Conservation (phyloP, 108 stramenopile species). For the Pinguiococcus pyrenoidosus region DNA sequence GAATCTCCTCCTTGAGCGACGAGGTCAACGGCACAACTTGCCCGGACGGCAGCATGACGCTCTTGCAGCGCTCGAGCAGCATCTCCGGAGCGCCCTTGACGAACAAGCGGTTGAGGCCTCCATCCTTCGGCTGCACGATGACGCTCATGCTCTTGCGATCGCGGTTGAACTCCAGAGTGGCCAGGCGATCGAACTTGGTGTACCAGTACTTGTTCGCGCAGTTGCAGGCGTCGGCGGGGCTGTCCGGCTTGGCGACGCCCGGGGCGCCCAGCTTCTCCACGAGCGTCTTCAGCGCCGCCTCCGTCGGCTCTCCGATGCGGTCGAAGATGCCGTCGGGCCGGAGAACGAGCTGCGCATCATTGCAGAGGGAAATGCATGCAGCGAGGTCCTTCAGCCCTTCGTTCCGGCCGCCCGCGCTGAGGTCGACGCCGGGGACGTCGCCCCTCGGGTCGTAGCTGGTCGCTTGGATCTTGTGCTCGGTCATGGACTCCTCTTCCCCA, state of each 20-base stretch:
- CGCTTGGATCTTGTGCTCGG: constrained; percentile 25
- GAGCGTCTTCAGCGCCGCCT: constrained; percentile 80
- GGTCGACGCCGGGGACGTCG: background rate
- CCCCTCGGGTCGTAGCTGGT: constrained; percentile 30
- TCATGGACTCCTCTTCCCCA: constrained; percentile 14
- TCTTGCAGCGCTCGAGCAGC: constrained; percentile 73
- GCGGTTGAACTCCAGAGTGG: constrained; percentile 82
- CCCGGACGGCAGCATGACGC: constrained; percentile 42
- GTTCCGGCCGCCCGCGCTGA: background rate
- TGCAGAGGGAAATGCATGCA: constrained; percentile 19
- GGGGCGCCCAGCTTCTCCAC: constrained; percentile 69
- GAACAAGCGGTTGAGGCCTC: constrained; percentile 54
- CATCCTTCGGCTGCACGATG: constrained; percentile 21
- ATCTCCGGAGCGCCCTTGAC: constrained; percentile 96
- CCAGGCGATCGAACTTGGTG: constrained; percentile 41
- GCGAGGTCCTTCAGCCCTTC: constrained; percentile 32
- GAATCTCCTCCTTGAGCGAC: constrained; percentile 45
- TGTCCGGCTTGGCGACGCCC: constrained; percentile 26
- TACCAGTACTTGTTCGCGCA: constrained; percentile 10
- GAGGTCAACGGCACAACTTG: constrained; percentile 52
- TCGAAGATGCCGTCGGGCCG: constrained; percentile 41
- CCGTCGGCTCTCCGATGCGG: constrained; percentile 88
- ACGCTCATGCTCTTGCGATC: constrained; percentile 43
- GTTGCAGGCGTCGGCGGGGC: constrained; percentile 5
- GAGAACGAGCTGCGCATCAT: constrained; percentile 29